Conservation (phyloP, 106 monocot genomes). For the Xerophyta viscosa region DNA sequence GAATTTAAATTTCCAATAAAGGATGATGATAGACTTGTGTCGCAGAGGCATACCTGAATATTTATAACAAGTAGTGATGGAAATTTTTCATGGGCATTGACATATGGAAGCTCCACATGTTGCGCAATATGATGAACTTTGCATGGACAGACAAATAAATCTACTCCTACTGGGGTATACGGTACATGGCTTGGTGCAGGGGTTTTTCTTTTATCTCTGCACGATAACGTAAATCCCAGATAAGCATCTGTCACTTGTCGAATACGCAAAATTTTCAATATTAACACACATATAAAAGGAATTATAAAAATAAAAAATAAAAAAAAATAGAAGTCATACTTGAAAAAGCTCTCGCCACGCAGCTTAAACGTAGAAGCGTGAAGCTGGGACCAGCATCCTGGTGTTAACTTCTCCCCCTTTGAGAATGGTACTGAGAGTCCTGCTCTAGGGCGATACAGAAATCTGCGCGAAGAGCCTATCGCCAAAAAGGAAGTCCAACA, state of each 20-base stretch:
- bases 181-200: conserved; percentile 41
- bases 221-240: background rate
- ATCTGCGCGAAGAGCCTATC: conserved; percentile 78
- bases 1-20: conserved; percentile 24
- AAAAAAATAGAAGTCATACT: conserved; percentile 45
- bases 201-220: conserved; percentile 69
- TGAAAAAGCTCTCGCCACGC: conserved; percentile 81
- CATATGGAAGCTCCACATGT: conserved; percentile 70
- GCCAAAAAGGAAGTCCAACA: background rate
- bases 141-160: conserved; percentile 53
- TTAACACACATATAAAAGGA: too few relatives aligned
- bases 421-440: conserved; percentile 51
- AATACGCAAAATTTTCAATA: background rate
- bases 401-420: conserved; percentile 36
- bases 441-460: conserved; percentile 63
- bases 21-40: too few relatives aligned
- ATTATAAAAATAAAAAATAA: too few relatives aligned
- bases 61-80: conserved; percentile 89
- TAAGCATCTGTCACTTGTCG: background rate
- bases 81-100: conserved; percentile 56
- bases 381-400: conserved; percentile 68
- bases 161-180: conserved; percentile 71
- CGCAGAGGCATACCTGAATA: too few relatives aligned
- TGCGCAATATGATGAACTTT: conserved; percentile 78
- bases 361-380: conserved; percentile 86